Evolutionary conservation across 1,284 basidiomycete genomes (phyloP), one percentile per base, ranked within the genome.

Genomic region (Phlebopus sp.): DNA sequence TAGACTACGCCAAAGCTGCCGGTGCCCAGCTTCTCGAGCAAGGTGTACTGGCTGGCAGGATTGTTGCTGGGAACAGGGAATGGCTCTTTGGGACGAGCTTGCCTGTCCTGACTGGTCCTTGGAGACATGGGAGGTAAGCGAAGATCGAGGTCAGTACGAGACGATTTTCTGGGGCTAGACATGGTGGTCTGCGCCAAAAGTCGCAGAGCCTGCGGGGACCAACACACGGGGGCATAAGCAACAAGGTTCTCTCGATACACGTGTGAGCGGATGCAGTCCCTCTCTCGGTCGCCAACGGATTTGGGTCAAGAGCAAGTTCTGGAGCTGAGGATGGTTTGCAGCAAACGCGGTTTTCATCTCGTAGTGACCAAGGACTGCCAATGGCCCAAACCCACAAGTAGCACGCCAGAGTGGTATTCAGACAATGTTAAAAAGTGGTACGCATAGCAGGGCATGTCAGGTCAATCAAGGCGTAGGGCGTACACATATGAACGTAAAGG

Each of bases 1-100:
- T 92, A 99, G 43, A 99, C 96, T 1, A 86, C 90, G 5, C 95
- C 95, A 66, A 98, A 99, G 65, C 90, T 93, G 32, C 96, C 96
- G n/a, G 92, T 96, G 9, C 96, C 96, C 23, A 99, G 80, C 69
- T 96, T 97, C 71, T 98, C 93, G 50, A 96, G 78, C 17, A 99
- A 74, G 36, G 90, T 91, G 67, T 98, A 98, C 62, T 96, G 89
- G 56, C 82, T 86, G 5, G 88, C 84, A 25, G 91, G 90, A 61
- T 92, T 92, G 63, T 63, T 86, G 63, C 75, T 82, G 34, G 86
- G 84, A 49, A 86, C 70, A 13, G 86, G 84, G 63, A 74, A 79
- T 21, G 84, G 85, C 48, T 83, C 84, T 50, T 74, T 69, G n/a
- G 67, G 64, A 19, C 68, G 67, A 37, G 63, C 51, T 51, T 69